Conservation (phyloP, 345 rosid genomes). For the Populus davidiana region DNA sequence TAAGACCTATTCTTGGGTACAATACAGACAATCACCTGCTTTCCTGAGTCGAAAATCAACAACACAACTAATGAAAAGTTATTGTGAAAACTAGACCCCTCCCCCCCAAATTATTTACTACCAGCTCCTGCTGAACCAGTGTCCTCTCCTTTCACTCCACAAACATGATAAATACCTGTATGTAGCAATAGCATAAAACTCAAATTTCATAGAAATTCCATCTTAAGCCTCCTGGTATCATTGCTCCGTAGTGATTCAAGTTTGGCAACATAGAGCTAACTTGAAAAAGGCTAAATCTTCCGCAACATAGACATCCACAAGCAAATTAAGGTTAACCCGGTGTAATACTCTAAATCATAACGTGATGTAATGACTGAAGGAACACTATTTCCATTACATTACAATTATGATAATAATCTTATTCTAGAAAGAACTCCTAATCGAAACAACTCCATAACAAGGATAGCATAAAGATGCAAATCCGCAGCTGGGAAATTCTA, state of each 20-base stretch:
- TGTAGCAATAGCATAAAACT: not conserved
- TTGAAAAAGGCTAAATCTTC: not conserved
- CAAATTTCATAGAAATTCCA: not conserved
- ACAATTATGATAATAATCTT: not conserved
- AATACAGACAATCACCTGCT: not conserved
- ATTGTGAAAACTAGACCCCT: not conserved
- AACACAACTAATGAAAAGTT: not conserved
- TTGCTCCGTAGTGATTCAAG: not conserved
- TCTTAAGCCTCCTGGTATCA: not conserved
- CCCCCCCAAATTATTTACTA: not conserved
- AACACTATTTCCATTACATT: not conserved
- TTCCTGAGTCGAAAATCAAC: not conserved
- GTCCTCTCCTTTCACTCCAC: not conserved
- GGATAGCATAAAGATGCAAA: not conserved
- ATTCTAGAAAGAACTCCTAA: not conserved
- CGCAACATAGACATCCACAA: not conserved
- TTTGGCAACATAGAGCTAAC: not conserved
- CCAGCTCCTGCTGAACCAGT: not conserved
- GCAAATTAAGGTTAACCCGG: not conserved
- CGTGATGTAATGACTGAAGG: not conserved
- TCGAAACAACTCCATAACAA: not conserved
- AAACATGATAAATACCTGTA: not conserved
- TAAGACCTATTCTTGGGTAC: too few relatives aligned
- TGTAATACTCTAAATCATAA: not conserved
- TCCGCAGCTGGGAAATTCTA: not conserved